Conservation (phyloP, 768 basidiomycete genomes). For the Tricholoma furcatifolium region DNA sequence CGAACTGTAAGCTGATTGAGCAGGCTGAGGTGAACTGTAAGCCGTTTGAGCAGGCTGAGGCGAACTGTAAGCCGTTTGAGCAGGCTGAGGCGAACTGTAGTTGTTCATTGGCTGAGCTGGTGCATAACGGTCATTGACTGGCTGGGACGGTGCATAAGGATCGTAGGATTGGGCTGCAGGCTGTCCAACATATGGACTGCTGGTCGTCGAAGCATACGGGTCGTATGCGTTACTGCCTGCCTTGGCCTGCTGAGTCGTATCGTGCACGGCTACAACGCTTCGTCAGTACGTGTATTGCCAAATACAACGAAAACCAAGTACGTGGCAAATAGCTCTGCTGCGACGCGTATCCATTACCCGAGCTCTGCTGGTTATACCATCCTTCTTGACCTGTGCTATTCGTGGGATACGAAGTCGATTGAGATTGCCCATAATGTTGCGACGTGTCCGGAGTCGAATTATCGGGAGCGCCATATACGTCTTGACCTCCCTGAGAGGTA, state of each 20-base stretch:
- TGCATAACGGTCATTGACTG: conserved; percentile 24
- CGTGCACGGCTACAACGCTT: conserved; percentile 7
- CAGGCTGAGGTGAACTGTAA: conserved; percentile 18
- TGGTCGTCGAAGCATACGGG: conserved; percentile 33
- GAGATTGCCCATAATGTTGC: conserved; percentile 21
- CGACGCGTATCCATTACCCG: conserved; percentile 23
- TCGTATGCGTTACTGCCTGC: conserved; percentile 23
- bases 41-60: conserved; percentile 3
- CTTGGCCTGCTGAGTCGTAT: conserved; percentile 4
- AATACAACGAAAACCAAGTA: conserved; percentile 6
- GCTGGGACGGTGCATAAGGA: conserved; percentile 23
- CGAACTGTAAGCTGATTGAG: conserved; percentile 5
- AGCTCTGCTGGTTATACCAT: conserved; percentile 27
- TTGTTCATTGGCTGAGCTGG: conserved; percentile 15
- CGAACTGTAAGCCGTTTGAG: too few relatives aligned
- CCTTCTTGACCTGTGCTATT: conserved; percentile 22
- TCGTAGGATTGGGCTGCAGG: conserved; percentile 19
- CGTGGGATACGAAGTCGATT: conserved; percentile 9
- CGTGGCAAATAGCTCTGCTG: conserved; percentile 10
- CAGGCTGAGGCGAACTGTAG: conserved; percentile 7
- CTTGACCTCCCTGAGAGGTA: not conserved
- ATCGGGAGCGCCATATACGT: not conserved
- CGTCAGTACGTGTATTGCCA: not conserved
- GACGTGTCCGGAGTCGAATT: conserved; percentile 12
- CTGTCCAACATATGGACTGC: conserved; percentile 13